A percentile compares a stretch with the other conserved stretches of the same genome.
Conservation (phyloP, 345 rosid genomes). For the Bruguiera gymnorhiza region DNA sequence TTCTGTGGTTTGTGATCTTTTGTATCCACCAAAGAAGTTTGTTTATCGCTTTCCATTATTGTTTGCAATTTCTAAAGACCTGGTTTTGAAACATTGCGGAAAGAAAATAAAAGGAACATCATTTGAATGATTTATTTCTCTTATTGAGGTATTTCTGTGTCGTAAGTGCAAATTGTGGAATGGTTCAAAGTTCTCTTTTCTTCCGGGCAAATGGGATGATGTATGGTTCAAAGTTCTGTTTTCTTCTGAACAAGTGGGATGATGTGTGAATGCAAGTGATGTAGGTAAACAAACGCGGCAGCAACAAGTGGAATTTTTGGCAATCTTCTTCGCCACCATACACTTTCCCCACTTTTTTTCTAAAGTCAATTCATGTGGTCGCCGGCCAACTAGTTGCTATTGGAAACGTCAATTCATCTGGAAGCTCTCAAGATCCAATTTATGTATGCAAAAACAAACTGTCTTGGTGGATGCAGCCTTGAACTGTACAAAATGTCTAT, state of each 20-base stretch:
- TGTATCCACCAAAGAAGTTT: background rate
- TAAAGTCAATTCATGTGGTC: no score
- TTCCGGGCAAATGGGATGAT: background rate
- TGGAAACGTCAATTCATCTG: no score
- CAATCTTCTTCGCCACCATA: no score
- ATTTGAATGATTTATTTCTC: constrained; percentile 6
- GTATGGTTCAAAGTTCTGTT: background rate
- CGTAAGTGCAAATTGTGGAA: background rate
- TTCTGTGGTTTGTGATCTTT: constrained; percentile 8
- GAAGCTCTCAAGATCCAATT: no score
- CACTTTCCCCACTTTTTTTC: no score
- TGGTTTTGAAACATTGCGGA: background rate
- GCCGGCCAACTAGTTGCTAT: no score
- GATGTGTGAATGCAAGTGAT: background rate
- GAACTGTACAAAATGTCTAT: no score
- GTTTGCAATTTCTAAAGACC: constrained; percentile 1
- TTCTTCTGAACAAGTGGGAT: background rate
- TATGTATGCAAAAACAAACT: no score
- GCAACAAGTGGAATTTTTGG: no score
- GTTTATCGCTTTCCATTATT: background rate
- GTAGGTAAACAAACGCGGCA: no score
- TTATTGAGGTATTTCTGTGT: background rate
- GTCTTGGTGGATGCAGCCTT: no score
- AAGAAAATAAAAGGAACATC: constrained; percentile 12
- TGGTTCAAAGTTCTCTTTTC: background rate